Conservation (phyloP, 805 yeast species). For the Starmera pachycereana region DNA sequence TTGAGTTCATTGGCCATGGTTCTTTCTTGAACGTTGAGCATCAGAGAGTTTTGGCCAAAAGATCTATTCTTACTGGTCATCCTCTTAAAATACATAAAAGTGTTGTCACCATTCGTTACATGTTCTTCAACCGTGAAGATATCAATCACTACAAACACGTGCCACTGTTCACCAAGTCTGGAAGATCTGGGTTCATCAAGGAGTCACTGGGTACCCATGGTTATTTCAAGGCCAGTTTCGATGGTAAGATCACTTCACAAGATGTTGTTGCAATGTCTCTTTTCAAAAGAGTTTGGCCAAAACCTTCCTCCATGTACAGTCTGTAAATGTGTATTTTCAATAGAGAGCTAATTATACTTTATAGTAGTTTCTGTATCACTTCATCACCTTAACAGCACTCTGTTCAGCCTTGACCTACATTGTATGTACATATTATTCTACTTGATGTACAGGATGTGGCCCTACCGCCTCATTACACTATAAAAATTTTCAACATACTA, state of each 20-base stretch:
- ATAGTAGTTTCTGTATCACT: neutral
- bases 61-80: conserved; percentile 85
- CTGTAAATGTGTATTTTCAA: neutral
- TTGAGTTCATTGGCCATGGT: conserved; percentile 81
- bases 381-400: neutral
- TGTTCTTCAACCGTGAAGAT: conserved; percentile 92
- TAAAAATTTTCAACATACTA: conserved; percentile 1
- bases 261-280: conserved; percentile 91
- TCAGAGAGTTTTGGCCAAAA: conserved; percentile 74
- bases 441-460: too few relatives aligned
- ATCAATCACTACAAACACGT: conserved; percentile 82
- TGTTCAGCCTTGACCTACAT: too few relatives aligned
- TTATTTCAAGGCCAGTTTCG: conserved; percentile 91
- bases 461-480: neutral
- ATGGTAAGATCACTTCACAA: conserved; percentile 81
- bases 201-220: conserved; percentile 98
- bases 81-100: conserved; percentile 92
- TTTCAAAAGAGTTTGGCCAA: conserved; percentile 93
- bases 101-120: conserved; percentile 87
- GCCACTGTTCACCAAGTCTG: conserved; percentile 86
- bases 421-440: too few relatives aligned
- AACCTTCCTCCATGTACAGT: conserved; percentile 22
- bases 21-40: conserved; percentile 81
- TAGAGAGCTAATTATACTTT: neutral
- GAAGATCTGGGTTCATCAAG: conserved; percentile 89